These are phyloP conservation scores for Epicoccum sorghinum DNA, from an alignment of 2,329 filamentous ascomycete genomes.

Conservation along the genomic window DNA sequence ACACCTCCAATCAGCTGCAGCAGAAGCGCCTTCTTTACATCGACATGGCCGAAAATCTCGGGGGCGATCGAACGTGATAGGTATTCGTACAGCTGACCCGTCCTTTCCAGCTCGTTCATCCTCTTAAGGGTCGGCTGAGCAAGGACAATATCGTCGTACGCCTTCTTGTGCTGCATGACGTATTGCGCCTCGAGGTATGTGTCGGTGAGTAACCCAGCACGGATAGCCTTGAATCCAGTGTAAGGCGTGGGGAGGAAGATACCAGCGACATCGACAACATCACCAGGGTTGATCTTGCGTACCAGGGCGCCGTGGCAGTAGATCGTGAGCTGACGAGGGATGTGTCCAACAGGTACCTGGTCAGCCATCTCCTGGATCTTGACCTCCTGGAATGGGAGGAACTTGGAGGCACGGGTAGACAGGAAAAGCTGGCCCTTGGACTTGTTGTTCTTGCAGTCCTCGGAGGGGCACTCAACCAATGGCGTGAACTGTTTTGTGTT, in stretches of 20 bases:
- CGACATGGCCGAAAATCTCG: constrained; percentile 94
- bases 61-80: constrained; percentile 95
- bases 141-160: constrained; percentile 89
- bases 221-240: constrained; percentile 98
- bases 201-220: constrained; percentile 92
- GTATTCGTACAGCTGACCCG: constrained; percentile 93
- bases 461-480: constrained; percentile 82
- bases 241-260: constrained; percentile 98
- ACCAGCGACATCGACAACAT: constrained; percentile 90
- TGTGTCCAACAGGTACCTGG: constrained; percentile 97
- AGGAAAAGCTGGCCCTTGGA: constrained; percentile 92
- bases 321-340: constrained; percentile 87
- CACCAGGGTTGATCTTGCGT: constrained; percentile 87
- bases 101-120: constrained; percentile 83
- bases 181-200: constrained; percentile 96
- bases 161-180: constrained; percentile 95
- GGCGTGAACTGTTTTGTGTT: constrained; percentile 90
- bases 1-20: constrained; percentile 94
- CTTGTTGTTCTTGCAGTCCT: constrained; percentile 89
- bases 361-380: constrained; percentile 99
- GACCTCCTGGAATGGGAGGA: constrained; percentile 95
- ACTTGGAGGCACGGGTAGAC: constrained; percentile 95
- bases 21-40: constrained; percentile 98
- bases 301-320: constrained; percentile 88
- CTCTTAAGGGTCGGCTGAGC: constrained; percentile 79